Percentiles rank a stretch among this genome's conserved stretches.
Conservation (phyloP, 108 stramenopile species). For the Nannochloropsis granulata region DNA sequence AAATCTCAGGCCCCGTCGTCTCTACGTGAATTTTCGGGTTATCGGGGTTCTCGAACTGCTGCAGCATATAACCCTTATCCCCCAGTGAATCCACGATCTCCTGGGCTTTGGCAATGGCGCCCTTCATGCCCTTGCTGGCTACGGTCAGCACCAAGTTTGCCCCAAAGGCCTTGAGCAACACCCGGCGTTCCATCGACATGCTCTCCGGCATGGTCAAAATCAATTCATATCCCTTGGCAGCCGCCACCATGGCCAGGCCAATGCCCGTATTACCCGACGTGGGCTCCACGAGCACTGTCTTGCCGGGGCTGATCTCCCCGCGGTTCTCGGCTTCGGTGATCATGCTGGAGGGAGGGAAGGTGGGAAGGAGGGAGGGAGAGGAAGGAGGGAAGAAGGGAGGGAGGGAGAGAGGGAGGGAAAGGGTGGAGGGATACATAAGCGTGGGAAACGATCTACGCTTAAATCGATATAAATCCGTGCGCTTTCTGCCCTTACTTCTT, state of each 20-base stretch:
- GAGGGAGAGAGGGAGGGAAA: too few relatives aligned
- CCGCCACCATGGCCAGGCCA: slow-evolving; percentile 73
- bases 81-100: slow-evolving; percentile 44
- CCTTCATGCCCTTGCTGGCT: slow-evolving; percentile 53
- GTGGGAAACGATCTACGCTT: too few relatives aligned
- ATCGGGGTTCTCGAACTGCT: slow-evolving; percentile 85
- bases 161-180: slow-evolving; percentile 58
- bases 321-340: slow-evolving; percentile 63
- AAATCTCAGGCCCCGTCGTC: slow-evolving; percentile 64
- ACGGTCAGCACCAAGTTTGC: slow-evolving; percentile 53
- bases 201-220: slow-evolving; percentile 73
- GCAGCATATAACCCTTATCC: slow-evolving; percentile 46
- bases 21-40: slow-evolving; percentile 69
- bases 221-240: slow-evolving; percentile 62
- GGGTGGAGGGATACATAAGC: too few relatives aligned
- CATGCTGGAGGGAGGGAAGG: slow-evolving; percentile 40
- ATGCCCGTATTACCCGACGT: slow-evolving; percentile 78
- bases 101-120: slow-evolving; percentile 56
- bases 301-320: slow-evolving; percentile 58
- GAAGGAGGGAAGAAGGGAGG: too few relatives aligned
- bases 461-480: background rate
- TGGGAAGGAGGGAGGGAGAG: too few relatives aligned
- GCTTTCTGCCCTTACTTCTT: background rate
- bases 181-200: slow-evolving; percentile 73
- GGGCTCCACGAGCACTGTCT: slow-evolving; percentile 61